Evolutionary conservation across 2,329 filamentous ascomycete species (phyloP), one percentile per base, ranked within the genome.

Genomic region (Elsinoe necatrix): DNA sequence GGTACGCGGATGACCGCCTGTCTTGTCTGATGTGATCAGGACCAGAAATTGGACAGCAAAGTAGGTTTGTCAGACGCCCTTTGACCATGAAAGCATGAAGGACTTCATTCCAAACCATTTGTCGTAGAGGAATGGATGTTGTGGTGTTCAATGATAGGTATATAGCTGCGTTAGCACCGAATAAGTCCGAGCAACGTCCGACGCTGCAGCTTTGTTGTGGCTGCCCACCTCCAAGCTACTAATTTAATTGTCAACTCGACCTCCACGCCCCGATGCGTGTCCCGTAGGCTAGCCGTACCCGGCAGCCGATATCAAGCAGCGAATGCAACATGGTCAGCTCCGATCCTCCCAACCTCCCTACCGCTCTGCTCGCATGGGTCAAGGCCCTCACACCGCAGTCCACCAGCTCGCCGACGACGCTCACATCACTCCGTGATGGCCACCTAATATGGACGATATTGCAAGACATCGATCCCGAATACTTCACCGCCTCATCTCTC

Each of bases 381-480:
- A 37, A 37, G 12, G 34, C 34, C 34, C 34, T 37, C 14, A 37
- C 34, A 37, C 34, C 34, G 12, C 5, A 37, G 12, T 6, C 9
- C 14, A 11, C 9, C 34, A 37, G 34, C 34, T 14, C 34, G 12
- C 34, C 34, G 4, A 14, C 34, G 14, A 37, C 34, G 37, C 73
- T 73, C 68, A 68, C 63, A 56, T 72, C 75, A 56, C 68, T 78
- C 58, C 71, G 72, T 58, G 74, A 77, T 63, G 76, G 75, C 58
- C 69, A 70, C 58, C 64, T 71, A 18, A 68, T 78, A 14, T 78
- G 76, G 76, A 67, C 70, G 51, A 76, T 77, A 41, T 68, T 78
- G 54, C 65, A 67, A 61, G 71, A 75, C 58, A 69, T 77, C 60
- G 76, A 78, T 60, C 63, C 70, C 51, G 69, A 71, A 23, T 77